These are phyloP conservation scores for Alternaria longipes DNA, from an alignment of 2,329 filamentous ascomycete genomes.

Conservation along the genomic window DNA sequence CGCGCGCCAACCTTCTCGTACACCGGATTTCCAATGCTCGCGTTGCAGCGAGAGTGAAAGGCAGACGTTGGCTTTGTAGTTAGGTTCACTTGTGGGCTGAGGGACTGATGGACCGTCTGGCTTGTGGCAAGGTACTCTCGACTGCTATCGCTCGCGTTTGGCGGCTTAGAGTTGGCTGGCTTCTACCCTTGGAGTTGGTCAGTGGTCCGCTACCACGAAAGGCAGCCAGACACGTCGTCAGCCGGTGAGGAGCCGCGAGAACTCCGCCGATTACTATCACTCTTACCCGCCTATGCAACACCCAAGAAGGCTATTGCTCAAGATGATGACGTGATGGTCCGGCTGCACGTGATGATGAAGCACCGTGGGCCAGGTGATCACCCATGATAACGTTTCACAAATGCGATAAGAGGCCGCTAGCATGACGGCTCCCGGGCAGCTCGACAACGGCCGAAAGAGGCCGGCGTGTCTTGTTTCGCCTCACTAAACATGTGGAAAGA, in stretches of 20 bases:
- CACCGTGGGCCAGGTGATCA: slow-evolving; percentile 11
- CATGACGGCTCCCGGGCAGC: neutral
- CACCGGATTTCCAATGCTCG: slow-evolving; percentile 17
- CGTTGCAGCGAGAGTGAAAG: neutral
- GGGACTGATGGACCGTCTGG: neutral
- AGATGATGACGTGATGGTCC: slow-evolving; percentile 13
- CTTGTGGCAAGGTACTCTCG: neutral
- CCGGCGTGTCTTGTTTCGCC: slow-evolving; percentile 3
- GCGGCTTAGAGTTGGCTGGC: neutral
- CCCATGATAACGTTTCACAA: slow-evolving; percentile 11
- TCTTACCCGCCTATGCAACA: neutral
- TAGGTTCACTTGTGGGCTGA: neutral
- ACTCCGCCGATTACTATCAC: neutral
- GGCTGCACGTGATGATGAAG: slow-evolving; percentile 7
- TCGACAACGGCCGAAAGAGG: slow-evolving; percentile 7
- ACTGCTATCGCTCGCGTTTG: neutral
- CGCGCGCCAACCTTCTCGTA: slow-evolving; percentile 10
- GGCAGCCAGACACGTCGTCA: slow-evolving; percentile 11
- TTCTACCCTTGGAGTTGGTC: neutral
- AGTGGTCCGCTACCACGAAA: neutral
- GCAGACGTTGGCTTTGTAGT: neutral
- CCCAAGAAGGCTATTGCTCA: slow-evolving; percentile 3
- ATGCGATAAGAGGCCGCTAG: slow-evolving; percentile 1
- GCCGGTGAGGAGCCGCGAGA: slow-evolving; percentile 9
- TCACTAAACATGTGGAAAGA: slow-evolving; percentile 1